Evolutionary conservation across 495 filamentous ascomycete genomes (phyloP).

Genomic region (Viridothelium virens): DNA sequence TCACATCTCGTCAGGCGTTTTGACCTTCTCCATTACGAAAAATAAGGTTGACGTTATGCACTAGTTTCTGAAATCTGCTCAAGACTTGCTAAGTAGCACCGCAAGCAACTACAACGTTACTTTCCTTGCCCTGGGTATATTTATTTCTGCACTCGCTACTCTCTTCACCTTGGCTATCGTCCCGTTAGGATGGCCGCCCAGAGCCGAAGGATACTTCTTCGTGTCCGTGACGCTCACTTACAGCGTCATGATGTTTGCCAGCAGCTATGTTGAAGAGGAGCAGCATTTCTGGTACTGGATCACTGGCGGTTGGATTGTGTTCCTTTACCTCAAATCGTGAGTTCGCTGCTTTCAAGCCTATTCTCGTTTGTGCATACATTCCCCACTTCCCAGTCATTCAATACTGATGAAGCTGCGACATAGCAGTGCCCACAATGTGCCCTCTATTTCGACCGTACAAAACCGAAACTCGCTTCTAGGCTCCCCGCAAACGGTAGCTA

Average conservation of each 20-base stretch:
- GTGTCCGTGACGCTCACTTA: slow-evolving; percentile 50
- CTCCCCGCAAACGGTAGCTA: neutral
- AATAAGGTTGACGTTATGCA: neutral
- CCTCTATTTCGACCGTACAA: neutral
- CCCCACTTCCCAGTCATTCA: neutral
- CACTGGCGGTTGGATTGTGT: slow-evolving; percentile 66
- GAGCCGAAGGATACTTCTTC: slow-evolving; percentile 28
- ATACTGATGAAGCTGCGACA: neutral
- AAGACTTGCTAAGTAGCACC: slow-evolving; percentile 70
- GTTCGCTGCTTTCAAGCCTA: neutral
- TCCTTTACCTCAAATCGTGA: slow-evolving; percentile 12
- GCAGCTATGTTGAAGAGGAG: slow-evolving; percentile 95
- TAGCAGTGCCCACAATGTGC: neutral
- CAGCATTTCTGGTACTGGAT: slow-evolving; percentile 98
- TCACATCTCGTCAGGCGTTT: neutral
- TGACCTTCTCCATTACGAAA: neutral
- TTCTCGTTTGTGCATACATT: neutral
- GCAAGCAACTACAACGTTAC: slow-evolving; percentile 82
- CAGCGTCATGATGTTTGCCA: slow-evolving; percentile 89
- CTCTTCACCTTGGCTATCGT: slow-evolving; percentile 17
- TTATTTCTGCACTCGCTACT: slow-evolving; percentile 40
- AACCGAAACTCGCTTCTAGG: neutral
- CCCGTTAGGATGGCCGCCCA: slow-evolving; percentile 15
- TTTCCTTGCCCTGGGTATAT: slow-evolving; percentile 49
- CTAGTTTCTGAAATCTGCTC: slow-evolving; percentile 60